A percentile compares a stretch with the other conserved stretches of the same genome.
Conservation (phyloP, 306 rosid species). For the Quercus suber region DNA sequence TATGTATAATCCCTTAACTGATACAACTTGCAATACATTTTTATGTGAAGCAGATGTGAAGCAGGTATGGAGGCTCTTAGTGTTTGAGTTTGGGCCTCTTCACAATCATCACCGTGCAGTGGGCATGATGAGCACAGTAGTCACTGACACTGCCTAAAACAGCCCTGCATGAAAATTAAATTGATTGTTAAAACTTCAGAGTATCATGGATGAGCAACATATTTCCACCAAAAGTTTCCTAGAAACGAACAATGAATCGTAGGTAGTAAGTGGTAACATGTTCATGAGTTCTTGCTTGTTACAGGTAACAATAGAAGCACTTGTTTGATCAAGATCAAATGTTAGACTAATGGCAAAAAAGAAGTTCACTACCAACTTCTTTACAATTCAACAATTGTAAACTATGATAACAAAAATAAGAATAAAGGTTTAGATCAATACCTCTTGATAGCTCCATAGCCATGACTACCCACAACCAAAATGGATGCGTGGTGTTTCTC, state of each 20-base stretch:
- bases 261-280: no score
- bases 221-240: no score
- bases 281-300: neutral
- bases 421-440: neutral
- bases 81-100: slow-evolving; percentile 68
- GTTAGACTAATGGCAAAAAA: neutral
- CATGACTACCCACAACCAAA: slow-evolving; percentile 76
- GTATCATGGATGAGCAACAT: no score
- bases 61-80: slow-evolving; percentile 6
- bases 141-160: slow-evolving; percentile 82
- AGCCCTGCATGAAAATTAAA: slow-evolving; percentile 48
- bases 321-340: neutral
- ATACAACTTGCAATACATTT: neutral
- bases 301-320: neutral
- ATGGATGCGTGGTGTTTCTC: slow-evolving; percentile 68
- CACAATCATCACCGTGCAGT: slow-evolving; percentile 72
- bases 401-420: neutral
- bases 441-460: slow-evolving; percentile 81
- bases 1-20: neutral
- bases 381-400: neutral
- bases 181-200: neutral
- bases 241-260: no score
- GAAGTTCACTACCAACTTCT: neutral
- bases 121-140: slow-evolving; percentile 77
- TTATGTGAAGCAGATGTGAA: neutral